Evolutionary conservation across 495 filamentous ascomycete genomes (phyloP), one percentile per base, ranked within the genome.

Genomic region (Lophiotrema nucula): DNA sequence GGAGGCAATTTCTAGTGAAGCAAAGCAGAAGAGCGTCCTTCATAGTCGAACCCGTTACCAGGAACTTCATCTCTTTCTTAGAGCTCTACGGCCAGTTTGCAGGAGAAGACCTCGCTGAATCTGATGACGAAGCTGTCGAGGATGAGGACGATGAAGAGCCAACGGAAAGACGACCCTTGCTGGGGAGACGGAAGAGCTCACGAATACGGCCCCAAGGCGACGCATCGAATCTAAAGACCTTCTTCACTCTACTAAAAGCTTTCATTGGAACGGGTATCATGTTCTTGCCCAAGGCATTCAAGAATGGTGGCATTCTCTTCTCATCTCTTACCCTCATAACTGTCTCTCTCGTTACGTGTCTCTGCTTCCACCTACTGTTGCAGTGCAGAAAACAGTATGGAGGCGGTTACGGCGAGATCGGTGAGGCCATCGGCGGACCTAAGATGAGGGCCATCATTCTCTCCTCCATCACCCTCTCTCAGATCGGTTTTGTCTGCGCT

Each of bases 31-130:
- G 69, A 64, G 51, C 80, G 58, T 50, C 74, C 70, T 67, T 72
- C 69, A 58, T 74, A 57, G 38, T 72, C 50, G 48, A 71, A 56
- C 80, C 83, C 11, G 71, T 85, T 15, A 85, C 85, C 0, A 70
- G 71, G n/a, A 82, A 82, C 59, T 89, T 89, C 57, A 77, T 85
- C 28, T 81, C 84, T 37, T 89, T 88, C 58, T 74, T 89, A 11
- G 82, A 86, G 42, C 68, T 88, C 4, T 89, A 88, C 66, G 85
- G 85, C 0, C 80, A 77, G 45, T 89, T 89, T 66, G 86, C 86
- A 0, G 86, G 85, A 5, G 86, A 89, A 62, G 85, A 88, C 54
- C 76, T 89, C 12, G 66, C 67, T 37, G 69, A 72, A 41, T 54
- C 51, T 18, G 28, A 8, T 3, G 80, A 84, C 33, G 84, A 87